Percentiles rank a stretch among this genome's conserved stretches.
Conservation (phyloP, 1,139 yeast genomes). For the Citeromyces siamensis region DNA sequence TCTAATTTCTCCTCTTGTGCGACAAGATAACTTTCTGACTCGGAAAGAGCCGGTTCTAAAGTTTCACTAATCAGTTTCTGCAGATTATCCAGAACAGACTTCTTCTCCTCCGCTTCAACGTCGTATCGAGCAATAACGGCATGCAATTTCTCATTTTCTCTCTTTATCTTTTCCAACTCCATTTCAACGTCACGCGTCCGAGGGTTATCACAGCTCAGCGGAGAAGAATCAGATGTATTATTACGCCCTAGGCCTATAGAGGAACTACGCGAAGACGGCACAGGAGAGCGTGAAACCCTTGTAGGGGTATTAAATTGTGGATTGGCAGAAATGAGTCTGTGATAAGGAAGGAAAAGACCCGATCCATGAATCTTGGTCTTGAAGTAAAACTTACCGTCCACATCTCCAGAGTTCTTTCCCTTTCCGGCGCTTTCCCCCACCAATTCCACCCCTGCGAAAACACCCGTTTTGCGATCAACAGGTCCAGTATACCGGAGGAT, state of each 20-base stretch:
- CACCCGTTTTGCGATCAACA: constrained; percentile 62
- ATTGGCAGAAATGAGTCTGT: constrained; percentile 32
- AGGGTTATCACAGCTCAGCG: neutral
- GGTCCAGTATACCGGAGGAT: constrained; percentile 61
- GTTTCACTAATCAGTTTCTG: constrained; percentile 28
- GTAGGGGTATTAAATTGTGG: constrained; percentile 5
- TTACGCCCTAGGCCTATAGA: neutral
- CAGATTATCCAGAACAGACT: constrained; percentile 26
- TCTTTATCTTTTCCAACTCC: neutral
- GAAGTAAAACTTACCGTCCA: constrained; percentile 53
- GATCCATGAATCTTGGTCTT: constrained; percentile 46
- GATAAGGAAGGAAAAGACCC: constrained; percentile 67
- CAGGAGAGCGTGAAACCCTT: neutral
- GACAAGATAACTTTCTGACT: constrained; percentile 28
- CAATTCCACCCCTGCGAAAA: constrained; percentile 85
- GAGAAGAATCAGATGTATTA: neutral
- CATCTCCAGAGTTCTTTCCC: constrained; percentile 76
- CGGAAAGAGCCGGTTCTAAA: constrained; percentile 31
- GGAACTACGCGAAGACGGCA: neutral
- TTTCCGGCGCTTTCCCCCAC: constrained; percentile 44
- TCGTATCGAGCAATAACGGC: constrained; percentile 10
- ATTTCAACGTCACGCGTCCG: neutral
- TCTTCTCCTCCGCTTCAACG: constrained; percentile 21
- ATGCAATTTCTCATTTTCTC: constrained; percentile 9
- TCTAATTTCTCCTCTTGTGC: constrained; percentile 32